These are phyloP conservation scores for Suillus weaverae DNA, from an alignment of 768 basidiomycete species.

Conservation along the genomic window DNA sequence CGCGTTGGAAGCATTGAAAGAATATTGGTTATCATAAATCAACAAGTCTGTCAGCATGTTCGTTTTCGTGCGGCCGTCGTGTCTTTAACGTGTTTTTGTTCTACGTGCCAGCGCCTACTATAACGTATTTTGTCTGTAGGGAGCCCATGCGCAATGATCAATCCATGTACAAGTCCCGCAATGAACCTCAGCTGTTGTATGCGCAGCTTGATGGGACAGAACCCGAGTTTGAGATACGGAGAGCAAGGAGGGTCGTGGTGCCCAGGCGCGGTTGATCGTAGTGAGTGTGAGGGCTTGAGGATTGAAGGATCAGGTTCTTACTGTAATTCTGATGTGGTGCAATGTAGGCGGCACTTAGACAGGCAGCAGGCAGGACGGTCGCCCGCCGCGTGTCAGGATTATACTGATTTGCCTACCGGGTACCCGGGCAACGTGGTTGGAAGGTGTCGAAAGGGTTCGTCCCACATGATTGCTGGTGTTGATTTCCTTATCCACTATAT, in stretches of 20 bases:
- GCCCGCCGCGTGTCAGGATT: slow-evolving; percentile 23
- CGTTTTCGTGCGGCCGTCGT: background rate
- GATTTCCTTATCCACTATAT: background rate
- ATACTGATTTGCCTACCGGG: slow-evolving; percentile 11
- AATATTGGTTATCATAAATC: background rate
- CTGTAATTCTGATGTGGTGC: slow-evolving; percentile 1
- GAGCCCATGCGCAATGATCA: slow-evolving; percentile 11
- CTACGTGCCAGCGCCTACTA: background rate
- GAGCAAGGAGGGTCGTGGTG: slow-evolving; percentile 22
- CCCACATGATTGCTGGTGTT: background rate
- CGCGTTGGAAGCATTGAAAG: background rate
- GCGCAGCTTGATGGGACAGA: slow-evolving; percentile 12
- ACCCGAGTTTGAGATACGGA: slow-evolving; percentile 24
- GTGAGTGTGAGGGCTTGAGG: slow-evolving; percentile 13
- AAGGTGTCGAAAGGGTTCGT: background rate
- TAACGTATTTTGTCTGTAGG: slow-evolving; percentile 11
- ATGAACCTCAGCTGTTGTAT: slow-evolving; percentile 5
- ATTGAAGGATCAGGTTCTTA: background rate
- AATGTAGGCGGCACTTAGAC: slow-evolving; percentile 26
- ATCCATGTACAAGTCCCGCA: slow-evolving; percentile 16
- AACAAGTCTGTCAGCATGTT: slow-evolving; percentile 1
- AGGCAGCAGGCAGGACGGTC: slow-evolving; percentile 5
- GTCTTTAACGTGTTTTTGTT: background rate
- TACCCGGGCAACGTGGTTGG: slow-evolving; percentile 10
- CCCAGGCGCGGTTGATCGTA: slow-evolving; percentile 21